phyloP scores from a whole-genome alignment of 202 grass and related monocot genomes.

The Elaeis oleifera region DNA sequence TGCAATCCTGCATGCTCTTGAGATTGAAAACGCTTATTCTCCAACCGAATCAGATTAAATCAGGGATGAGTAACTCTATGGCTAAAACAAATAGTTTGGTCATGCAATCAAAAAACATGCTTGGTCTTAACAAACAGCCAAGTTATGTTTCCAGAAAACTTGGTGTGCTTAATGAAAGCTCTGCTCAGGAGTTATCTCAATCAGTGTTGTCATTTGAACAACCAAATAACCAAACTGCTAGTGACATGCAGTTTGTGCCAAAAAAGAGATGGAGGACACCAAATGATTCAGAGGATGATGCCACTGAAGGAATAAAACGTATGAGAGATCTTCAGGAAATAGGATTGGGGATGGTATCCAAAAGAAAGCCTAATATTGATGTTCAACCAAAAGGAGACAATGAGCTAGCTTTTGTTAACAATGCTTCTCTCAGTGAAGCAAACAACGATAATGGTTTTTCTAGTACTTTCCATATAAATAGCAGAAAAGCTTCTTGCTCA shows the following conservation, averaged over 20 bases:
- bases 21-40: constrained; percentile 67
- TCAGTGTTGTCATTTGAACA: constrained; percentile 35
- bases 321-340: constrained; percentile 95
- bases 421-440: constrained; percentile 25
- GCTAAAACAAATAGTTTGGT: constrained; percentile 31
- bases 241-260: constrained; percentile 39
- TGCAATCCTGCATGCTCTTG: constrained; percentile 91
- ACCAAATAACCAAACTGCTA: constrained; percentile 39
- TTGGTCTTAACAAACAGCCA: constrained; percentile 45
- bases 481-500: constrained; percentile 37
- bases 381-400: constrained; percentile 32
- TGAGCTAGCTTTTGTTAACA: constrained; percentile 42
- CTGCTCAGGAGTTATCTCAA: constrained; percentile 42
- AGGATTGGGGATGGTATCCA: constrained; percentile 41
- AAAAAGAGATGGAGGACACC: constrained; percentile 59
- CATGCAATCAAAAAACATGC: constrained; percentile 48
- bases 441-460: constrained; percentile 55
- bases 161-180: constrained; percentile 36
- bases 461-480: constrained; percentile 31
- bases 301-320: constrained; percentile 51
- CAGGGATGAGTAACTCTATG: constrained; percentile 14
- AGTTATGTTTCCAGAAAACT: constrained; percentile 26
- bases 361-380: constrained; percentile 25
- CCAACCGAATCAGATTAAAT: constrained; percentile 35
- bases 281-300: constrained; percentile 54